Percentiles rank a stretch among this genome's conserved stretches.
Evolutionary conservation across 2,329 filamentous ascomycete genomes (phyloP).

Genomic region (Hypoxylon sp.): DNA sequence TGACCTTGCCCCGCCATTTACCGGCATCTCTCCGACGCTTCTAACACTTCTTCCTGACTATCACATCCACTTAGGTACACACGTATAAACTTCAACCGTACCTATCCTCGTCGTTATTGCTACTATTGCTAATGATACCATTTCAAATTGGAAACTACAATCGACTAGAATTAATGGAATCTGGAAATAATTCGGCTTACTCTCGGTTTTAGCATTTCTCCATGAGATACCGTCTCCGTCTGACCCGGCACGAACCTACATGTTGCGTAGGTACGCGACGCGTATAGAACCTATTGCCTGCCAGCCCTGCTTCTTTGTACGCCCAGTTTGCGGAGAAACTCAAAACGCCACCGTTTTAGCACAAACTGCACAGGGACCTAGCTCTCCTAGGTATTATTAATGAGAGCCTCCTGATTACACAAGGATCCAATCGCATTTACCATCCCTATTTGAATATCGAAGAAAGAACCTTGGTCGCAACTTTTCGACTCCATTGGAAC

Average conservation of each 20-base stretch:
- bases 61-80: conserved; percentile 16
- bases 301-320: neutral
- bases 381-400: conserved; percentile 15
- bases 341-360: conserved; percentile 30
- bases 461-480: conserved; percentile 31
- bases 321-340: conserved; percentile 29
- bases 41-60: conserved; percentile 3
- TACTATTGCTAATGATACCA: conserved; percentile 18
- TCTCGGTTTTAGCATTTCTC: conserved; percentile 27
- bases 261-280: conserved; percentile 28
- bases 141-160: conserved; percentile 9
- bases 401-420: conserved; percentile 25
- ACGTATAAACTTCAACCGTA: neutral
- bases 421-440: neutral
- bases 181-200: conserved; percentile 22
- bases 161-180: neutral
- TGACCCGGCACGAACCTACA: neutral
- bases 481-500: neutral
- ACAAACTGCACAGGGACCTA: conserved; percentile 11
- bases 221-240: neutral
- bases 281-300: conserved; percentile 19
- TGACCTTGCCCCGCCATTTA: conserved; percentile 35
- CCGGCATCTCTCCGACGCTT: conserved; percentile 41
- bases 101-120: conserved; percentile 13
- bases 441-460: conserved; percentile 14